Percentiles rank a stretch among this genome's conserved stretches.
Evolutionary conservation across 306 rosid genomes (phyloP).

Genomic region (Lotus japonicus): DNA sequence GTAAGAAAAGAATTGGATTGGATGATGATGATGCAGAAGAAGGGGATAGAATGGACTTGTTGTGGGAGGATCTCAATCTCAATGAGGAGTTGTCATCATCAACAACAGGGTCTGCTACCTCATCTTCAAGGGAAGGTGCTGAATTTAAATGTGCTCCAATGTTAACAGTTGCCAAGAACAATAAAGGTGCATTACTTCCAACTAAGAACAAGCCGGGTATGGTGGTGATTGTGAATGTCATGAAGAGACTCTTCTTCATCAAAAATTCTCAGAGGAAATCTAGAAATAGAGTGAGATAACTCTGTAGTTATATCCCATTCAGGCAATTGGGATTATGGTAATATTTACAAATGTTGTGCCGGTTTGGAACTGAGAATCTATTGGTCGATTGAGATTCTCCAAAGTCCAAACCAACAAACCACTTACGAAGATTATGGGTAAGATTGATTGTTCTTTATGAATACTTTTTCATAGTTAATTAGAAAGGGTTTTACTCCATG

Average conservation of each 20-base stretch:
- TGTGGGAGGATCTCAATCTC: constrained; percentile 59
- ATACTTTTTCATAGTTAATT: background rate
- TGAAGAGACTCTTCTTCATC: constrained; percentile 41
- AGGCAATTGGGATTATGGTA: background rate
- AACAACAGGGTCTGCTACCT: constrained; percentile 27
- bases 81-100: constrained; percentile 38
- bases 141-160: constrained; percentile 24
- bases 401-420: no score
- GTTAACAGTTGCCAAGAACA: constrained; percentile 5
- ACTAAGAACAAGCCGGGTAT: constrained; percentile 23
- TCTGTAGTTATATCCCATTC: background rate
- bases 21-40: background rate
- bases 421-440: background rate
- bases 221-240: constrained; percentile 35
- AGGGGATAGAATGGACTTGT: constrained; percentile 39
- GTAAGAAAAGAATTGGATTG: background rate
- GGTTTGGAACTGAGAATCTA: no score
- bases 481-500: background rate
- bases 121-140: constrained; percentile 28
- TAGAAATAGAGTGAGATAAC: constrained; percentile 5
- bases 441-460: background rate
- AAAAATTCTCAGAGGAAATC: constrained; percentile 23
- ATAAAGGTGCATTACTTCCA: background rate
- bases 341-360: no score
- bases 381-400: no score